phyloP scores from a whole-genome alignment of 441 rosid species.

The Daphne laureola region DNA sequence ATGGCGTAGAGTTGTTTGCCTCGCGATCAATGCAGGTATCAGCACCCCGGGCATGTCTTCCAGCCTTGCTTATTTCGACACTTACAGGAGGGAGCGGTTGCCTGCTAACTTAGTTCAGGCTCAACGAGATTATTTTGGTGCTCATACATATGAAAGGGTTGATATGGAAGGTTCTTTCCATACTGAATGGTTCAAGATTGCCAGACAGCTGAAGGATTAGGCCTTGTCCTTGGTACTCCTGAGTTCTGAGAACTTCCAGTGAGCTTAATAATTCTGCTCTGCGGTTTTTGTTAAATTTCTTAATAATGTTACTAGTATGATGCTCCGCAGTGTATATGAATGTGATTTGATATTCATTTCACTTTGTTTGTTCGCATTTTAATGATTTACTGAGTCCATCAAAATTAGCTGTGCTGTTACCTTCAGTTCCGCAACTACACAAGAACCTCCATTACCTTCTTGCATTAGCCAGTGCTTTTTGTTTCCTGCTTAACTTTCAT shows the following conservation, averaged over 20 bases:
- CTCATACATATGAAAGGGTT: constrained; percentile 85
- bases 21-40: constrained; percentile 80
- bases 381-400: too few relatives aligned
- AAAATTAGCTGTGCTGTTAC: too few relatives aligned
- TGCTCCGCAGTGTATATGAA: too few relatives aligned
- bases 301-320: too few relatives aligned
- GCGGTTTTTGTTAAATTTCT: constrained; percentile 7
- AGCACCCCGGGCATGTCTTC: constrained; percentile 93
- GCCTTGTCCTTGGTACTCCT: background rate
- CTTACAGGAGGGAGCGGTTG: constrained; percentile 68
- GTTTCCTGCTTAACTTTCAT: too few relatives aligned
- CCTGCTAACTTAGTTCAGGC: constrained; percentile 94
- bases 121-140: constrained; percentile 87
- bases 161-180: constrained; percentile 85
- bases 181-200: constrained; percentile 95
- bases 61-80: constrained; percentile 89
- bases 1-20: constrained; percentile 84
- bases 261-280: constrained; percentile 26
- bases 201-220: constrained; percentile 51
- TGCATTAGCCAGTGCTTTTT: too few relatives aligned
- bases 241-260: constrained; percentile 13
- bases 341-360: too few relatives aligned
- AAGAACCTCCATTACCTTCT: too few relatives aligned
- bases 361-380: too few relatives aligned
- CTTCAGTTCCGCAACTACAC: too few relatives aligned